Evolutionary conservation across 1,139 yeast genomes (phyloP).

Genomic region (Magnusiomyces ingens): DNA sequence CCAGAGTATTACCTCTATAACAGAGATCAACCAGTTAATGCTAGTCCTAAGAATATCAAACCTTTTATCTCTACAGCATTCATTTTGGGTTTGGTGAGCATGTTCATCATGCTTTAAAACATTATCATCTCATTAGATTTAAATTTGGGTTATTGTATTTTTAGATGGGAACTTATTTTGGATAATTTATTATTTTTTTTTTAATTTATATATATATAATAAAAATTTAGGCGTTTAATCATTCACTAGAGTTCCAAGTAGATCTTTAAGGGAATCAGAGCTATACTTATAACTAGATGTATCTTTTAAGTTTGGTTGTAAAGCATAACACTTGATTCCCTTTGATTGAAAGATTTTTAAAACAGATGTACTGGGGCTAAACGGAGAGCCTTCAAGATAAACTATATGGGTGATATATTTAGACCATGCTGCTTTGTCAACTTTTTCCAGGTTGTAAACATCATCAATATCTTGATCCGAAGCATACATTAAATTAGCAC

Average conservation of each 20-base stretch:
- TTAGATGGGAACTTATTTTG: neutral
- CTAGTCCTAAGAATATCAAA: no score
- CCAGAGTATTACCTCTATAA: no score
- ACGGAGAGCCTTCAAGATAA: slow-evolving; percentile 11
- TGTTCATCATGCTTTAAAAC: neutral
- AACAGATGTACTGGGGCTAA: slow-evolving; percentile 1
- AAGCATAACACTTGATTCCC: slow-evolving; percentile 11
- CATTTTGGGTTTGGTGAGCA: no score
- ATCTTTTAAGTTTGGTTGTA: neutral
- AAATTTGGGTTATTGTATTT: neutral
- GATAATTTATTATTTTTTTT: neutral
- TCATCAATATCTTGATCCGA: slow-evolving; percentile 7
- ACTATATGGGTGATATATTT: slow-evolving; percentile 15
- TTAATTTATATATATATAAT: neutral
- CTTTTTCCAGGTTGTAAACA: slow-evolving; percentile 8
- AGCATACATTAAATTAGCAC: neutral
- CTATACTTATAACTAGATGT: neutral
- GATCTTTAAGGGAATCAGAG: neutral
- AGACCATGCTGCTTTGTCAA: slow-evolving; percentile 10
- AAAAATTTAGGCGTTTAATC: neutral
- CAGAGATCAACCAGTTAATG: no score
- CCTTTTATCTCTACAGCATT: no score
- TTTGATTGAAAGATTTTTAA: slow-evolving; percentile 5
- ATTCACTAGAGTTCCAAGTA: neutral
- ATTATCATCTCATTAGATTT: neutral